A percentile compares a stretch with the other conserved stretches of the same genome.
phyloP scores from a whole-genome alignment of 2,329 filamentous ascomycete genomes.

The Pyricularia pennisetigena region DNA sequence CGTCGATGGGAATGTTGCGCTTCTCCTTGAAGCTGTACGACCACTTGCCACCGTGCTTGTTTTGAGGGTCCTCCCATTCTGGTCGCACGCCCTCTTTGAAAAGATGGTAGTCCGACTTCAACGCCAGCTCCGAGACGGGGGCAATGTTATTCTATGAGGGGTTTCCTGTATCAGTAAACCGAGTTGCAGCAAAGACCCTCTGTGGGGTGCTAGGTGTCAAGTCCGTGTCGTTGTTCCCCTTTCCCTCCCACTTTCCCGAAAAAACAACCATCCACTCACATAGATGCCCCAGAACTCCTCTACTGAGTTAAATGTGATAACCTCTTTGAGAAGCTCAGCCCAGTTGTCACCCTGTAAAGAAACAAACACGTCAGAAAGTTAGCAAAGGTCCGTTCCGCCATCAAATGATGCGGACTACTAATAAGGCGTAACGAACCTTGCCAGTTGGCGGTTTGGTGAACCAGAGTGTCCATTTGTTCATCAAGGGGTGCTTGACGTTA shows the following conservation, averaged over 20 bases:
- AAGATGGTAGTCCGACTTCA: constrained; percentile 98
- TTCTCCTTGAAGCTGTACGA: constrained; percentile 98
- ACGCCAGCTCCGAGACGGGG: constrained; percentile 84
- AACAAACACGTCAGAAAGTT: constrained; percentile 8
- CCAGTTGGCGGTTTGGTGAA: constrained; percentile 97
- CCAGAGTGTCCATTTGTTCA: constrained; percentile 98
- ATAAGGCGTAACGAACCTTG: constrained; percentile 51
- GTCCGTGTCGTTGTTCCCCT: background rate
- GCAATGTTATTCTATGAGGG: constrained; percentile 89
- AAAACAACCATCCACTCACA: constrained; percentile 45
- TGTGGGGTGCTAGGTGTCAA: background rate
- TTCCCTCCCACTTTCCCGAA: background rate
- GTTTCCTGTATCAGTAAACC: constrained; percentile 6
- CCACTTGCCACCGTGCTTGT: constrained; percentile 99
- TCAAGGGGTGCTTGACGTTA: constrained; percentile 97
- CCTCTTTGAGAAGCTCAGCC: constrained; percentile 96
- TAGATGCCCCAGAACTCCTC: constrained; percentile 99
- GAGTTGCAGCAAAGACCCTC: background rate
- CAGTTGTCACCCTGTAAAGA: constrained; percentile 84
- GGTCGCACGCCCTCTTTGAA: constrained; percentile 97
- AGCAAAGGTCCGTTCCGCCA: constrained; percentile 2
- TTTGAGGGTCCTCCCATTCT: constrained; percentile 97
- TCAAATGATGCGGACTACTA: background rate
- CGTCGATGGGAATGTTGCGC: constrained; percentile 82
- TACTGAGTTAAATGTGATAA: constrained; percentile 96